Conservation (phyloP, 305 asterid species). For the Fraxinus angustifolia region DNA sequence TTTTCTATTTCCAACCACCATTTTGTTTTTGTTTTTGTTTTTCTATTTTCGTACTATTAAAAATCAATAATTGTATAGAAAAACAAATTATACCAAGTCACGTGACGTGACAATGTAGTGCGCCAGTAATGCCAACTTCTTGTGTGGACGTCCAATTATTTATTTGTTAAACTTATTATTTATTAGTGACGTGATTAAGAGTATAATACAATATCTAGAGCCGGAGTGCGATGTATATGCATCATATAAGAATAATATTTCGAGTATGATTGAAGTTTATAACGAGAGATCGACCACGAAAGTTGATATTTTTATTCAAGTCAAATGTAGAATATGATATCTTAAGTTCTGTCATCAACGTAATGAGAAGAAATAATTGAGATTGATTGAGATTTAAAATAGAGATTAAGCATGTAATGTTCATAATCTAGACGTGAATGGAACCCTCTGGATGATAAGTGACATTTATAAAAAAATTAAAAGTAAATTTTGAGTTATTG, state of each 20-base stretch:
- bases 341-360: slow-evolving; percentile 1
- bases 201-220: slow-evolving; percentile 7
- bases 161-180: neutral
- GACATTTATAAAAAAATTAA: slow-evolving; percentile 6
- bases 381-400: slow-evolving; percentile 8
- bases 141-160: neutral
- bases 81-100: neutral
- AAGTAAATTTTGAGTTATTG: neutral
- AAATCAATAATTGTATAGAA: too few species aligned
- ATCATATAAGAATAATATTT: neutral
- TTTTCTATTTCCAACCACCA: neutral
- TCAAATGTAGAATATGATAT: slow-evolving; percentile 19
- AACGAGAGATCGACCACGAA: slow-evolving; percentile 18
- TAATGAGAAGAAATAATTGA: neutral
- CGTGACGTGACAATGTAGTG: slow-evolving; percentile 13
- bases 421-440: slow-evolving; percentile 16
- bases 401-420: neutral
- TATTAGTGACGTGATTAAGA: slow-evolving; percentile 13
- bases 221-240: neutral
- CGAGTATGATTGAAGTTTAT: slow-evolving; percentile 22
- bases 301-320: slow-evolving; percentile 4
- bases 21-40: neutral
- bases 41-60: neutral
- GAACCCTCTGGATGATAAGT: slow-evolving; percentile 24
- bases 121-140: neutral